These are phyloP conservation scores for Rhodotorula sphaerocarpa DNA, from an alignment of 768 basidiomycete species.

Conservation along the genomic window DNA sequence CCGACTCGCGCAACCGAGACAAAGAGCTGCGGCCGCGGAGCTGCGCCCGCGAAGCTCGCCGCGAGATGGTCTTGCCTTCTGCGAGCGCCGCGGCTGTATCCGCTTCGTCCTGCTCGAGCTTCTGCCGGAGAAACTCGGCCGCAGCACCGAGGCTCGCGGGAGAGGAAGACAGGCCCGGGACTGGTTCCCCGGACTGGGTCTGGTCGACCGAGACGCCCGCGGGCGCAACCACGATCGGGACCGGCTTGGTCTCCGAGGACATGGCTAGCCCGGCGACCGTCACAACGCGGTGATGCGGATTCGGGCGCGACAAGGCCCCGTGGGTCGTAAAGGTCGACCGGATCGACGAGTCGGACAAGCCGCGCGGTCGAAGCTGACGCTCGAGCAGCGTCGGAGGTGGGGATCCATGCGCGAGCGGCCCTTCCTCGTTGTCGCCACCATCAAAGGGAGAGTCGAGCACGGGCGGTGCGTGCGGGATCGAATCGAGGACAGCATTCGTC, in stretches of 20 bases:
- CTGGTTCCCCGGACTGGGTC: background rate
- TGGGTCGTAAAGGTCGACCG: constrained; percentile 66
- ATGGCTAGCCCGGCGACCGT: constrained; percentile 47
- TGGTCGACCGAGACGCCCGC: background rate
- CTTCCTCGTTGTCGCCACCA: constrained; percentile 47
- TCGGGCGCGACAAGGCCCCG: constrained; percentile 14
- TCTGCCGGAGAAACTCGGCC: constrained; percentile 1
- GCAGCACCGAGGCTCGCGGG: constrained; percentile 2
- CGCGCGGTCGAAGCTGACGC: constrained; percentile 64
- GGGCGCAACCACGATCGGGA: background rate
- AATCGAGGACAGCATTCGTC: constrained; percentile 71
- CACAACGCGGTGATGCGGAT: constrained; percentile 37
- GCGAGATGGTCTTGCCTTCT: constrained; percentile 1
- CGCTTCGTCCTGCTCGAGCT: background rate
- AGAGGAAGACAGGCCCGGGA: background rate
- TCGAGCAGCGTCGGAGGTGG: constrained; percentile 52
- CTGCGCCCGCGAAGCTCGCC: constrained; percentile 3
- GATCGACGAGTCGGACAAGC: constrained; percentile 85
- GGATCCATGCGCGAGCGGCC: constrained; percentile 40
- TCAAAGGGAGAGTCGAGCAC: constrained; percentile 29
- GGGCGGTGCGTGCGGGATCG: constrained; percentile 42
- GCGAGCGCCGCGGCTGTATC: background rate
- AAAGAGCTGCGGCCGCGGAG: constrained; percentile 11
- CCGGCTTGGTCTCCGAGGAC: constrained; percentile 13
- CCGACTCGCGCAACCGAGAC: constrained; percentile 6